Evolutionary conservation across 495 filamentous ascomycete species (phyloP).

Genomic region (Annulohypoxylon nitens): DNA sequence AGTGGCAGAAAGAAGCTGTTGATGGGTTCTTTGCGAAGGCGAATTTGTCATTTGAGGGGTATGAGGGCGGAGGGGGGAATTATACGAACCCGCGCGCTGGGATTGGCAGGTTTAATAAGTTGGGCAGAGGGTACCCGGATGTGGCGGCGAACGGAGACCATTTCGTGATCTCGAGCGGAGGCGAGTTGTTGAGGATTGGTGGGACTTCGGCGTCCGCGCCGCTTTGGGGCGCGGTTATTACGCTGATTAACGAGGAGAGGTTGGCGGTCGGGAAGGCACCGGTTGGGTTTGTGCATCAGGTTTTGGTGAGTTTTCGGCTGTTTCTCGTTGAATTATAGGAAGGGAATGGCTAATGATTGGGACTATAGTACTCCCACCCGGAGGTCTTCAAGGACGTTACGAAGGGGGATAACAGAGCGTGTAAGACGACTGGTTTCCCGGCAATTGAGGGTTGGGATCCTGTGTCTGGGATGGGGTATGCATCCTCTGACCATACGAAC

Average conservation of each 20-base stretch:
- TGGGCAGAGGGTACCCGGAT: constrained; percentile 71
- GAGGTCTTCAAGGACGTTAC: constrained; percentile 72
- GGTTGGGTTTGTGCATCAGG: constrained; percentile 74
- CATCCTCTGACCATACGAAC: constrained; percentile 28
- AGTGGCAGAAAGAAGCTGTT: constrained; percentile 69
- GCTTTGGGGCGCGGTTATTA: constrained; percentile 64
- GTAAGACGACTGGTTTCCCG: constrained; percentile 68
- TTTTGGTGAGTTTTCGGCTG: constrained; percentile 51
- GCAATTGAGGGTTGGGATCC: constrained; percentile 70
- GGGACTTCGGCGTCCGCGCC: constrained; percentile 55
- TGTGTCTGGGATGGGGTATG: constrained; percentile 69
- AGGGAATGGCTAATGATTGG: constrained; percentile 9
- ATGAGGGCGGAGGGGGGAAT: constrained; percentile 49
- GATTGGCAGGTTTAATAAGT: constrained; percentile 61
- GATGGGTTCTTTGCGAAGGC: constrained; percentile 62
- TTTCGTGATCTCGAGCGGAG: constrained; percentile 62
- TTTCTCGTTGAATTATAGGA: not conserved
- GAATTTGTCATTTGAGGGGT: constrained; percentile 55
- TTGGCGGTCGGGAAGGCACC: constrained; percentile 65
- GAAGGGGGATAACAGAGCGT: constrained; percentile 69
- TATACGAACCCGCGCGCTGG: constrained; percentile 37
- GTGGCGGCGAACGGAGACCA: constrained; percentile 71
- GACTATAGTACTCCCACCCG: constrained; percentile 64
- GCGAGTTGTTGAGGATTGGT: constrained; percentile 61
- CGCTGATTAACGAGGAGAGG: constrained; percentile 72